phyloP scores from a whole-genome alignment of 768 basidiomycete genomes.

The Lactifluus hygrophoroides region DNA sequence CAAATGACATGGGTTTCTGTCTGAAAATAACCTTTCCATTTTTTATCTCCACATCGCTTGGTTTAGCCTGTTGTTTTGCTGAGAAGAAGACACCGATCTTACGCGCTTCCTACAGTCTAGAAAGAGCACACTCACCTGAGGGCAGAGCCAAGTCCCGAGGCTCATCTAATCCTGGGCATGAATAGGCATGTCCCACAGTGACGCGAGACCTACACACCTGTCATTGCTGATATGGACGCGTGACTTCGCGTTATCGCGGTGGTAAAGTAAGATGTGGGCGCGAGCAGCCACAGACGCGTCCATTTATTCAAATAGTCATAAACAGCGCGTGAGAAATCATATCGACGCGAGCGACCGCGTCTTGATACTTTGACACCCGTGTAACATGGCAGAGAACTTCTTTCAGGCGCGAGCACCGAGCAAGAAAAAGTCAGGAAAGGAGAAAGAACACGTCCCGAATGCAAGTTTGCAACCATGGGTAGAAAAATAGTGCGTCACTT shows the following conservation, averaged over 20 bases:
- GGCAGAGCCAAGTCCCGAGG: neutral
- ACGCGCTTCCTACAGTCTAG: neutral
- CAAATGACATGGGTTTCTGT: slow-evolving; percentile 65
- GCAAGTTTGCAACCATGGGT: slow-evolving; percentile 87
- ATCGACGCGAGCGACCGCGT: slow-evolving; percentile 21
- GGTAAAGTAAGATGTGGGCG: neutral
- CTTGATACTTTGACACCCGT: slow-evolving; percentile 7
- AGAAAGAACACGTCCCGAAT: slow-evolving; percentile 34
- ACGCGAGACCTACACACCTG: neutral
- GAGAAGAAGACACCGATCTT: slow-evolving; percentile 21
- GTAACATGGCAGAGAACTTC: slow-evolving; percentile 47
- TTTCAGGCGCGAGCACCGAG: slow-evolving; percentile 35
- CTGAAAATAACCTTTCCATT: slow-evolving; percentile 70
- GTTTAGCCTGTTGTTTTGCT: slow-evolving; percentile 34
- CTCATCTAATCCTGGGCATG: neutral
- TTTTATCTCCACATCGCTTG: slow-evolving; percentile 52
- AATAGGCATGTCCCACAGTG: neutral
- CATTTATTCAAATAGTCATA: neutral
- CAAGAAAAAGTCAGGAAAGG: slow-evolving; percentile 20
- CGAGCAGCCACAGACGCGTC: slow-evolving; percentile 14
- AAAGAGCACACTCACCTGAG: slow-evolving; percentile 2
- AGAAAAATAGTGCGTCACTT: slow-evolving; percentile 80
- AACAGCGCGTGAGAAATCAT: slow-evolving; percentile 2
- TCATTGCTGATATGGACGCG: slow-evolving; percentile 1
- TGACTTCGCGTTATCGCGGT: neutral